Evolutionary conservation across 2,329 filamentous ascomycete species (phyloP).

Genomic region (Colletotrichum sp.): DNA sequence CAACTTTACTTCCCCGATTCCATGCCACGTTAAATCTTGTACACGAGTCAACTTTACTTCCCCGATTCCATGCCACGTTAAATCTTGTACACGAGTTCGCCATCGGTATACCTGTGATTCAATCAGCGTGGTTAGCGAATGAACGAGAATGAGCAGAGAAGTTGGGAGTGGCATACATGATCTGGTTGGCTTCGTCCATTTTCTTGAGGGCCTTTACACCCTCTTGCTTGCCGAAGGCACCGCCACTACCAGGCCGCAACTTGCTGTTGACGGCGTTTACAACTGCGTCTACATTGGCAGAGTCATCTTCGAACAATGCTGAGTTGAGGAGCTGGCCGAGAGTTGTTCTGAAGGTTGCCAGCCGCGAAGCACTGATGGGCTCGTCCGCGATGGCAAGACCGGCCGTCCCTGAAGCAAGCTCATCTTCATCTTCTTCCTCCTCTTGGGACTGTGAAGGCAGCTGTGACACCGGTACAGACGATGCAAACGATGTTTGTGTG

Average conservation of each 20-base stretch:
- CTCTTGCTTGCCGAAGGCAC: slow-evolving; percentile 73
- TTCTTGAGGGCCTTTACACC: slow-evolving; percentile 77
- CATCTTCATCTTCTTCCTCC: slow-evolving; percentile 46
- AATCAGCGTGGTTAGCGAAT: neutral
- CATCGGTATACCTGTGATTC: slow-evolving; percentile 58
- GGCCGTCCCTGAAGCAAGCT: slow-evolving; percentile 47
- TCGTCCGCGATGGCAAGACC: slow-evolving; percentile 46
- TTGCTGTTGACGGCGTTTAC: slow-evolving; percentile 80
- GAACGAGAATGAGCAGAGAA: neutral
- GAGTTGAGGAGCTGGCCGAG: slow-evolving; percentile 85
- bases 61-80: slow-evolving; percentile 36
- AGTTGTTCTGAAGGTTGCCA: slow-evolving; percentile 78
- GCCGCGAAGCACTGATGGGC: slow-evolving; percentile 65
- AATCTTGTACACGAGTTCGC: slow-evolving; percentile 74
- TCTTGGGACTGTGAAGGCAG: slow-evolving; percentile 52
- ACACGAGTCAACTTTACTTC: neutral
- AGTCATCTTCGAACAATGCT: slow-evolving; percentile 85
- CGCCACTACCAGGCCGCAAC: slow-evolving; percentile 57
- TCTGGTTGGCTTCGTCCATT: slow-evolving; percentile 84
- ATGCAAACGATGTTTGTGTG: slow-evolving; percentile 72
- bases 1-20: too few relatives aligned
- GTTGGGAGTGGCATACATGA: slow-evolving; percentile 74
- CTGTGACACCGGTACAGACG: slow-evolving; percentile 79
- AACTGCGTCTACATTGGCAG: slow-evolving; percentile 76
- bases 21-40: too few relatives aligned